Evolutionary conservation across 1,284 basidiomycete genomes (phyloP).

Genomic region (Meira nashicola): DNA sequence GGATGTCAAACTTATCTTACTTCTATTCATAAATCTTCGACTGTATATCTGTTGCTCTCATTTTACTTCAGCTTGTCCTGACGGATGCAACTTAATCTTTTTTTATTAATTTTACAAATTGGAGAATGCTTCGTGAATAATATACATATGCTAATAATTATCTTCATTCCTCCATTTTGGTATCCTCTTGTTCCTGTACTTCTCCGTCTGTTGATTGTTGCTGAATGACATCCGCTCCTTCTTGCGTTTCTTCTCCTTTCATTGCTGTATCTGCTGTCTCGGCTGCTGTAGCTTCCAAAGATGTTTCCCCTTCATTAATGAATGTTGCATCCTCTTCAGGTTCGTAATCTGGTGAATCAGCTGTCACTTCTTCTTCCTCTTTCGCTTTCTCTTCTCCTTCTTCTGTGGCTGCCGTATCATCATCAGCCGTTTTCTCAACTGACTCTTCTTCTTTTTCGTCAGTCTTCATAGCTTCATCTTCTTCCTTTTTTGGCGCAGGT

Average conservation of each 20-base stretch:
- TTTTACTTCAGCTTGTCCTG: too few relatives aligned
- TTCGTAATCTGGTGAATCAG: too few relatives aligned
- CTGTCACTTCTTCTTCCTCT: background rate
- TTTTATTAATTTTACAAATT: too few relatives aligned
- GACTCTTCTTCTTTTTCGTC: background rate
- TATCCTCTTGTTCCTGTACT: slow-evolving; percentile 3
- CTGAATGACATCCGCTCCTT: background rate
- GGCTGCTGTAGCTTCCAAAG: background rate
- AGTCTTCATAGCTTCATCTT: slow-evolving; percentile 2
- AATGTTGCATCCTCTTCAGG: too few relatives aligned
- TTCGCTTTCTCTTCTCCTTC: background rate
- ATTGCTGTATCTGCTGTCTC: background rate
- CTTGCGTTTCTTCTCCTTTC: background rate
- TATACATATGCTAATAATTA: too few relatives aligned
- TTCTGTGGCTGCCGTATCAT: background rate
- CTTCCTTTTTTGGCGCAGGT: slow-evolving; percentile 5
- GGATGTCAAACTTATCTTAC: too few relatives aligned
- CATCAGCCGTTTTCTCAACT: background rate
- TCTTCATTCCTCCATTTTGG: slow-evolving; percentile 1
- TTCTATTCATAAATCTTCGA: too few relatives aligned
- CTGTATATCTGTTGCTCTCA: too few relatives aligned
- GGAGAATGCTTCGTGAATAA: too few relatives aligned
- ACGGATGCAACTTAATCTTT: too few relatives aligned
- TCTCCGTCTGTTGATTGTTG: background rate
- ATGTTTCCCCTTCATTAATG: background rate